Conservation (phyloP, 2,329 filamentous ascomycete genomes). For the Incumbomyces lentus region DNA sequence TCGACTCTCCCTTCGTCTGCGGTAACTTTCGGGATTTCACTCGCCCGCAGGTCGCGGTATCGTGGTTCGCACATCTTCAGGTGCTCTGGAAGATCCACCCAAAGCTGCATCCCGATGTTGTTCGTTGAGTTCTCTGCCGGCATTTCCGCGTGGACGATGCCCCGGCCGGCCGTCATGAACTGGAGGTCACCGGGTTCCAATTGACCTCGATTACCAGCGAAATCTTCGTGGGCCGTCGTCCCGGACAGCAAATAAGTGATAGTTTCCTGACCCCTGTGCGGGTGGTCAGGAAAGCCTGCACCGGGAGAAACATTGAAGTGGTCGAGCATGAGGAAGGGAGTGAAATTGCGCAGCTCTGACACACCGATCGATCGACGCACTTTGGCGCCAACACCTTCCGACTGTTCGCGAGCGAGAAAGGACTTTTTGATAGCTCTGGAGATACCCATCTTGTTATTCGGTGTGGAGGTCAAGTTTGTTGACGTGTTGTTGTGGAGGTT, state of each 20-base stretch:
- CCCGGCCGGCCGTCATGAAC: constrained; percentile 91
- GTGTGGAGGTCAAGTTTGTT: constrained; percentile 17
- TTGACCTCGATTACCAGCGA: constrained; percentile 73
- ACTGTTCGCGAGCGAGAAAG: constrained; percentile 74
- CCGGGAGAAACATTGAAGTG: constrained; percentile 73
- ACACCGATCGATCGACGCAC: constrained; percentile 85
- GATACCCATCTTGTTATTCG: constrained; percentile 46
- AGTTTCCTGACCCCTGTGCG: constrained; percentile 71
- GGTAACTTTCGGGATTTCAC: constrained; percentile 67
- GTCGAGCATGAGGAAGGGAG: constrained; percentile 92
- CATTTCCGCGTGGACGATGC: constrained; percentile 96
- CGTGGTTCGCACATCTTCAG: constrained; percentile 84
- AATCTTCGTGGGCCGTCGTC: constrained; percentile 84
- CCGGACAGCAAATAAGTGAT: constrained; percentile 86
- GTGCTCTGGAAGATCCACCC: constrained; percentile 77
- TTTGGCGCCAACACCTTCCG: constrained; percentile 77
- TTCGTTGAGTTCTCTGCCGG: constrained; percentile 68
- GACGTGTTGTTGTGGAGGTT: not conserved
- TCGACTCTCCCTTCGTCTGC: constrained; percentile 62
- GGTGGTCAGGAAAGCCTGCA: constrained; percentile 84
- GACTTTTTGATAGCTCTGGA: constrained; percentile 70
- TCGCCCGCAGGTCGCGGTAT: constrained; percentile 72
- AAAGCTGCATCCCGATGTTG: constrained; percentile 84
- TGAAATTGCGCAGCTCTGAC: constrained; percentile 70
- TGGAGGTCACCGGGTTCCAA: constrained; percentile 83